phyloP scores from a whole-genome alignment of 371 early-diverging fungal species.

The Mortierella sp. region DNA sequence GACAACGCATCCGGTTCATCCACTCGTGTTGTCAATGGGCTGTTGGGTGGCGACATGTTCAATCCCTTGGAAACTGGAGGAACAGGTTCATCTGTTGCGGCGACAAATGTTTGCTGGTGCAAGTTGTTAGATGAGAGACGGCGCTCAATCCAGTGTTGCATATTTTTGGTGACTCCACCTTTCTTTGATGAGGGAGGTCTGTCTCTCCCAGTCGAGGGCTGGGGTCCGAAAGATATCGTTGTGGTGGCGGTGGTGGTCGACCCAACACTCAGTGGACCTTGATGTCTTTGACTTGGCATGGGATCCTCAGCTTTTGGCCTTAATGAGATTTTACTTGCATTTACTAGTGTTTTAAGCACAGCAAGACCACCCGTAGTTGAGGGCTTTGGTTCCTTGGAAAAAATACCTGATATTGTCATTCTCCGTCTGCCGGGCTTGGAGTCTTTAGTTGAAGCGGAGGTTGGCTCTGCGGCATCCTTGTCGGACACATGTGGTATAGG shows the following conservation, averaged over 20 bases:
- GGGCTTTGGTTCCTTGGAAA: conserved; percentile 37
- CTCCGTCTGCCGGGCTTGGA: conserved; percentile 10
- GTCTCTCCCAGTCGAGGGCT: background rate
- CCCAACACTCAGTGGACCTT: background rate
- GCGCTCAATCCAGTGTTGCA: conserved; percentile 35
- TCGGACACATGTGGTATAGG: conserved; percentile 1
- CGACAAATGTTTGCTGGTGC: conserved; percentile 11
- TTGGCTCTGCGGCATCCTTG: background rate
- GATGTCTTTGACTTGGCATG: background rate
- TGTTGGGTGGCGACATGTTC: conserved; percentile 21
- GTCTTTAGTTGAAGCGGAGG: conserved; percentile 1
- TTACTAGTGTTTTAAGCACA: conserved; percentile 25
- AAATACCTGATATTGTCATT: conserved; percentile 29
- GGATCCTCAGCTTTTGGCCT: conserved; percentile 12
- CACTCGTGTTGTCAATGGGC: background rate
- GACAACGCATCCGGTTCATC: background rate
- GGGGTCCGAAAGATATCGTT: conserved; percentile 2
- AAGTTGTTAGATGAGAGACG: conserved; percentile 24
- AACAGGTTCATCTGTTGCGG: conserved; percentile 34
- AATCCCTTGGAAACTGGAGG: conserved; percentile 8
- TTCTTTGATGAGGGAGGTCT: conserved; percentile 6
- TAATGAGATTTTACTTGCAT: conserved; percentile 15
- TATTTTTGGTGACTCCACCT: conserved; percentile 25
- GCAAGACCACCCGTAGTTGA: background rate
- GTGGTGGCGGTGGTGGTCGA: background rate